Evolutionary conservation across 371 early-diverging fungal genomes (phyloP).

Genomic region (Mortierella sp.): DNA sequence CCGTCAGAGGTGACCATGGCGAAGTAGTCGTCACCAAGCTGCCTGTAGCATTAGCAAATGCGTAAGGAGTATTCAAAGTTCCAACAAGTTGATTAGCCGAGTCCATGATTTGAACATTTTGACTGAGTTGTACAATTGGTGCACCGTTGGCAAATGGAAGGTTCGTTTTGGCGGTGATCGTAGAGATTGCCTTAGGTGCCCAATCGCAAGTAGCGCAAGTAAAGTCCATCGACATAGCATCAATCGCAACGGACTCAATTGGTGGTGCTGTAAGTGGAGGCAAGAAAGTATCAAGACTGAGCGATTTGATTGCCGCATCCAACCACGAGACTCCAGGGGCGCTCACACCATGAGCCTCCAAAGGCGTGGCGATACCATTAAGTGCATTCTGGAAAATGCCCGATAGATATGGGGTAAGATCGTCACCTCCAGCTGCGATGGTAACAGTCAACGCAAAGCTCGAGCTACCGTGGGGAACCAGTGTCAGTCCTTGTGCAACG

Average conservation of each 20-base stretch:
- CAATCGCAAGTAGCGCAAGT: constrained; percentile 24
- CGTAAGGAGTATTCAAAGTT: constrained; percentile 38
- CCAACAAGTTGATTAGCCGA: no score
- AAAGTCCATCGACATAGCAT: constrained; percentile 49
- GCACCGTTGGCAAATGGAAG: constrained; percentile 34
- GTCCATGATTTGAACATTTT: no score
- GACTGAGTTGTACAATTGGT: constrained; percentile 31
- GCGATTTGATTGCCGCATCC: constrained; percentile 35
- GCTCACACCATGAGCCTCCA: constrained; percentile 27
- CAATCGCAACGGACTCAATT: constrained; percentile 11
- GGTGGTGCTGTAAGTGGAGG: constrained; percentile 18
- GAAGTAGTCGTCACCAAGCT: constrained; percentile 32
- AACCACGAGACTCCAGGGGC: constrained; percentile 48
- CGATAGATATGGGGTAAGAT: constrained; percentile 17
- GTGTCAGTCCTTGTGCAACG: constrained; percentile 23
- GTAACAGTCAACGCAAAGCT: constrained; percentile 34
- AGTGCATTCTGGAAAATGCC: constrained; percentile 43
- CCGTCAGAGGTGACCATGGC: constrained; percentile 31
- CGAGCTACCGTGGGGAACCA: constrained; percentile 37
- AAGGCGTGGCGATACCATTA: constrained; percentile 13
- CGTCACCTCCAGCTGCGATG: constrained; percentile 17
- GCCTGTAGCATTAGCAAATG: constrained; percentile 28
- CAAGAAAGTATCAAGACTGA: constrained; percentile 13
- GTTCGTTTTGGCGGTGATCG: constrained; percentile 36
- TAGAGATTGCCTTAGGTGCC: constrained; percentile 18